Base-by-base conservation (phyloP, 1,284 basidiomycete genomes). In the Tilletiopsis washingtonensis region DNA sequence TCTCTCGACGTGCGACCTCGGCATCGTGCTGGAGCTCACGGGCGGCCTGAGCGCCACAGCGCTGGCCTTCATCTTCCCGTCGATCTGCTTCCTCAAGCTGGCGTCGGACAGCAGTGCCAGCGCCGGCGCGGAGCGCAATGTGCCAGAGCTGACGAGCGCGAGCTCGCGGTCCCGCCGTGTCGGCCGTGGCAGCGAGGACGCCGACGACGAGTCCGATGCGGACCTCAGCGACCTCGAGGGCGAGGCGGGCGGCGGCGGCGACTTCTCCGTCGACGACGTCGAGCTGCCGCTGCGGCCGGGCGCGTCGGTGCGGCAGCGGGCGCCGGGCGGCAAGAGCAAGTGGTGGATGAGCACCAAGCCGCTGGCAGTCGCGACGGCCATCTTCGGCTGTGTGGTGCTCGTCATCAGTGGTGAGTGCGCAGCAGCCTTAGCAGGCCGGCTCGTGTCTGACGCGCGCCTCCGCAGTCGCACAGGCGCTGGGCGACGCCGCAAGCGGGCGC, bases 11-110 rank as follows among this genome's bases (percentile, higher is more conserved):
- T 97, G 91, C 74, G 93, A 99, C 75, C 80, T 99, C 12, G 94
- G 94, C 29, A 85, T 97, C 34, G 94, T 96, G 76, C 83, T 99
- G 34, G 94, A 98, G 76, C 86, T 99, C 45, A 94, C 91, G 0
- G 94, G 94, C 12, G 93, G 93, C 1, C 81, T 91, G 17, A 90
- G 88, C 23, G 93, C 93, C 0, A 94, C 91, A 0, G 84, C 90
- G 0, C 81, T 98, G 17, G 93, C 93, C 0, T 98, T 86, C 77
- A 90, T 97, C 62, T 79, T 78, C 53, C 74, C 70, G 0, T 61
- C 62, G 29, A 47, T 68, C 15, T 73, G 70, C 56, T 73, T 68
- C 46, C 58, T 73, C 44, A 71, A 73, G 53, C 54, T 73, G 19
- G 59, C 61, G 19, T 56, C 53, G 47, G 61, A 66, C 40, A 60